Percentiles rank a stretch among this genome's conserved stretches.
Conservation (phyloP, 2,329 filamentous ascomycete genomes). For the Podosphaera xanthii region DNA sequence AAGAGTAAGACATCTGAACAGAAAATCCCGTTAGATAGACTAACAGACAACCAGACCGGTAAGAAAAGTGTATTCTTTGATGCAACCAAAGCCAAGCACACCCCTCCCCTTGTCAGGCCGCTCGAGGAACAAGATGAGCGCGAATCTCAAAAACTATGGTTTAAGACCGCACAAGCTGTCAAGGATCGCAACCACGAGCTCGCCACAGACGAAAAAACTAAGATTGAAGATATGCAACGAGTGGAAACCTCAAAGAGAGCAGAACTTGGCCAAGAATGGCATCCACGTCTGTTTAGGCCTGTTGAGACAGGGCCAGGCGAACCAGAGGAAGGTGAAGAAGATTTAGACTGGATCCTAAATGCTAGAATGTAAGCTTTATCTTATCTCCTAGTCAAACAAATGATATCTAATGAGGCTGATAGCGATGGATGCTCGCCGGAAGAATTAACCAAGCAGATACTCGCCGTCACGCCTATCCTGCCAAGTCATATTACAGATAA, state of each 20-base stretch:
- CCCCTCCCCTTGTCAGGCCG: slow-evolving; percentile 49
- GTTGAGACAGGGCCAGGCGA: slow-evolving; percentile 50
- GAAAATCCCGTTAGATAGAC: neutral
- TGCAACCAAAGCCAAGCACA: slow-evolving; percentile 54
- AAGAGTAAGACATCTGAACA: slow-evolving; percentile 27
- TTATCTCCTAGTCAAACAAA: neutral
- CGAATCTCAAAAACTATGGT: slow-evolving; percentile 79
- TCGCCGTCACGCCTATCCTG: slow-evolving; percentile 67
- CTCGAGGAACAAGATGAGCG: slow-evolving; percentile 70
- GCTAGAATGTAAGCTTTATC: slow-evolving; percentile 44
- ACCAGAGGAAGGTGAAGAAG: slow-evolving; percentile 61
- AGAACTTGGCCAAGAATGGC: slow-evolving; percentile 67
- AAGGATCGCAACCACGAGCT: slow-evolving; percentile 65
- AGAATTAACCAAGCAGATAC: slow-evolving; percentile 58
- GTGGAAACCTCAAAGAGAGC: slow-evolving; percentile 64
- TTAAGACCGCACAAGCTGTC: slow-evolving; percentile 58
- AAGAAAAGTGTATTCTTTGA: slow-evolving; percentile 82
- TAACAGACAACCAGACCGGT: slow-evolving; percentile 37
- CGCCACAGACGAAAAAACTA: slow-evolving; percentile 90
- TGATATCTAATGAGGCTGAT: slow-evolving; percentile 4
- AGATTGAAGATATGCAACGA: slow-evolving; percentile 78
- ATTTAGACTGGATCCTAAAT: slow-evolving; percentile 86
- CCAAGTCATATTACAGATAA: slow-evolving; percentile 35
- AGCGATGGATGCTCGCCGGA: slow-evolving; percentile 43
- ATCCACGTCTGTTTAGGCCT: slow-evolving; percentile 59